Evolutionary conservation across 805 yeast genomes (phyloP).

Genomic region (Hyphopichia homilentoma): DNA sequence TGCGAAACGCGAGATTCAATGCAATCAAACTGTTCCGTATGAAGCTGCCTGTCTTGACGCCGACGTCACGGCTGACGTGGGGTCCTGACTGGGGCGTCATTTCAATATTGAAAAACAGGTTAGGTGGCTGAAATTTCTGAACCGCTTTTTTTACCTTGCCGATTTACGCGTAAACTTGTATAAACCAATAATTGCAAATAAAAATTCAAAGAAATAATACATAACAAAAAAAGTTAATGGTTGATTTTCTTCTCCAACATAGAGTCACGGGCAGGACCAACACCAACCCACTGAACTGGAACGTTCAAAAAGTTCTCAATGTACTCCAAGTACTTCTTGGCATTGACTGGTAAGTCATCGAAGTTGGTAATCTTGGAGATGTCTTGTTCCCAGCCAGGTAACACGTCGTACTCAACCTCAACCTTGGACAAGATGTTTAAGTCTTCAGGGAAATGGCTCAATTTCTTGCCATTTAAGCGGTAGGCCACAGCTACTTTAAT

Average conservation of each 20-base stretch:
- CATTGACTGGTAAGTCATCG: constrained; percentile 82
- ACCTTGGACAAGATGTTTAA: constrained; percentile 76
- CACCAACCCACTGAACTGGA: constrained; percentile 96
- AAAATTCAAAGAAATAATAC: no score
- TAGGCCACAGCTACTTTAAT: constrained; percentile 86
- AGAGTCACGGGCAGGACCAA: constrained; percentile 94
- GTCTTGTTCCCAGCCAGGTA: constrained; percentile 92
- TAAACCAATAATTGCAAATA: no score
- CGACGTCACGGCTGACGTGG: no score
- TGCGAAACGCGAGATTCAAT: constrained; percentile 12
- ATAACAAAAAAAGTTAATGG: no score
- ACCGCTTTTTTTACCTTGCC: no score
- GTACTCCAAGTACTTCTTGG: constrained; percentile 76
- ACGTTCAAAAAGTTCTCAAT: constrained; percentile 83
- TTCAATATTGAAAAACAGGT: no score
- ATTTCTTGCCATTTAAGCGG: constrained; percentile 68
- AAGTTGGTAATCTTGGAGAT: constrained; percentile 68
- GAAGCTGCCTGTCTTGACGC: background rate
- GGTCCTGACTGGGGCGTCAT: no score
- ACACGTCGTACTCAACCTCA: constrained; percentile 85
- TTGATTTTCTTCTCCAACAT: constrained; percentile 61
- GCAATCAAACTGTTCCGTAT: background rate
- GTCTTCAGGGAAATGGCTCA: constrained; percentile 91
- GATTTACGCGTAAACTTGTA: no score
- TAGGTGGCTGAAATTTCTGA: no score